Base-by-base conservation (phyloP, 2,329 filamentous ascomycete genomes). In the Sarocladiaceae sp. region DNA sequence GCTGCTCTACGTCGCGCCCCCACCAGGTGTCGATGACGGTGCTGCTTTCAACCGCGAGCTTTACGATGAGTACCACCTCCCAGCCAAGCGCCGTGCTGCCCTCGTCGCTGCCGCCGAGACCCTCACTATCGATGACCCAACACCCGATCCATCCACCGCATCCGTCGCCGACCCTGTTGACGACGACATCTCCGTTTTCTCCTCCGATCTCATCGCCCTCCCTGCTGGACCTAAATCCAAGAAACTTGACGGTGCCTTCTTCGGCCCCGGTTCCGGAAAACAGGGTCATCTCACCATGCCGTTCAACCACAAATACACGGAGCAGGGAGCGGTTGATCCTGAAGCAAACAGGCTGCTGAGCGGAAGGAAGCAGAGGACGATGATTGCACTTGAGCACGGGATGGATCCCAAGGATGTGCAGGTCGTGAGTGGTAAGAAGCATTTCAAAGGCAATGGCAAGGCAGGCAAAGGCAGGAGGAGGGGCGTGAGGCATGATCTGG, bases 161-260 rank as follows among this genome's bases (percentile, higher is more conserved):
- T 29, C 26, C 44, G 17, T 20, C 44, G n/a, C 44, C 25, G 44
- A 31, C 28, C 22, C 44, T n/a, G 31, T n/a, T 15, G 64, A 64
- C 40, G 62, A 64, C n/a, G 64, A 64, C 17, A 58, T 61, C 17
- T 54, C 61, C n/a, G 58, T 59, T 11, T 62, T 68, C 3, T 60
- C 66, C 29, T 71, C 77, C 0, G 83, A 85, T 54, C 64, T 80
- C 28, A 55, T 79, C 18, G 62, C 73, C 3, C 60, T 80, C 4
- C 78, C 26, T 4, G 75, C 82, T 42, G 90, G 92, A 1, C 69
- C 79, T 28, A 96, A 96, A 66, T 88, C 90, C 0, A 75, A 83
- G 57, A 81, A 79, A 53, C 75, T 99, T 18, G 94, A 99, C 72
- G 89, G 87, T 64, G 81, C 82, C n/a, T 99, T 97, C 76, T 99